These are phyloP conservation scores for Podaxis sp. DNA, from an alignment of 768 basidiomycete genomes.

Conservation along the genomic window DNA sequence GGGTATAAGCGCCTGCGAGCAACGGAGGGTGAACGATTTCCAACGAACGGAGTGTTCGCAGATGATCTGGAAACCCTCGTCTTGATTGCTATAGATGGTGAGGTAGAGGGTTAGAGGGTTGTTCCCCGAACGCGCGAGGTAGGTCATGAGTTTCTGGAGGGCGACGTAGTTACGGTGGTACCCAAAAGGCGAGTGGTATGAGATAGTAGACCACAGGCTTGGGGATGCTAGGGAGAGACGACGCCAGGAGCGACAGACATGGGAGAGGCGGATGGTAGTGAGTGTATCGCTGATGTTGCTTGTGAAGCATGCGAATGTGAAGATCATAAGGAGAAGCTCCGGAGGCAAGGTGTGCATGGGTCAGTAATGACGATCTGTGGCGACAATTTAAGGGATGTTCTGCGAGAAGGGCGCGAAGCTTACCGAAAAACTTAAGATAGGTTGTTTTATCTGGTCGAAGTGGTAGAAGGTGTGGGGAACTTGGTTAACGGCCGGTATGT, in stretches of 20 bases:
- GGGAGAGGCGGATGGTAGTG: constrained; percentile 10
- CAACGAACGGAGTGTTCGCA: constrained; percentile 11
- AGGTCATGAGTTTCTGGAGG: constrained; percentile 15
- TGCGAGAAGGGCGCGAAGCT: background rate
- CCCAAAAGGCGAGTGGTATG: constrained; percentile 13
- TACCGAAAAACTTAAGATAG: background rate
- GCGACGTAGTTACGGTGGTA: constrained; percentile 13
- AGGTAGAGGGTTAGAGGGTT: constrained; percentile 10
- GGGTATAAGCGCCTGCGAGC: constrained; percentile 8
- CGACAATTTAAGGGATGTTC: background rate
- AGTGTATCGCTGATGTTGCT: constrained; percentile 5
- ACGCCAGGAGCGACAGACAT: constrained; percentile 16
- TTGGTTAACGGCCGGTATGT: constrained; percentile 9
- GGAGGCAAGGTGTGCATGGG: constrained; percentile 5
- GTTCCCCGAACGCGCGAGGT: constrained; percentile 9
- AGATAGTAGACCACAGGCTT: constrained; percentile 14
- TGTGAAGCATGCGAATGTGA: constrained; percentile 11
- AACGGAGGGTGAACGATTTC: constrained; percentile 9
- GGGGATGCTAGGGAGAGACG: constrained; percentile 12
- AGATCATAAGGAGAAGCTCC: constrained; percentile 16
- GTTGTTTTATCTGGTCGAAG: background rate
- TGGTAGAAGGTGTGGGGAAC: background rate
- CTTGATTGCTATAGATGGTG: constrained; percentile 2
- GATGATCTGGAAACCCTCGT: constrained; percentile 16
- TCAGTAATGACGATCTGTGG: background rate